Evolutionary conservation across 2,329 filamentous ascomycete species (phyloP), one percentile per base, ranked within the genome.

Genomic region (Microdochium nivale): DNA sequence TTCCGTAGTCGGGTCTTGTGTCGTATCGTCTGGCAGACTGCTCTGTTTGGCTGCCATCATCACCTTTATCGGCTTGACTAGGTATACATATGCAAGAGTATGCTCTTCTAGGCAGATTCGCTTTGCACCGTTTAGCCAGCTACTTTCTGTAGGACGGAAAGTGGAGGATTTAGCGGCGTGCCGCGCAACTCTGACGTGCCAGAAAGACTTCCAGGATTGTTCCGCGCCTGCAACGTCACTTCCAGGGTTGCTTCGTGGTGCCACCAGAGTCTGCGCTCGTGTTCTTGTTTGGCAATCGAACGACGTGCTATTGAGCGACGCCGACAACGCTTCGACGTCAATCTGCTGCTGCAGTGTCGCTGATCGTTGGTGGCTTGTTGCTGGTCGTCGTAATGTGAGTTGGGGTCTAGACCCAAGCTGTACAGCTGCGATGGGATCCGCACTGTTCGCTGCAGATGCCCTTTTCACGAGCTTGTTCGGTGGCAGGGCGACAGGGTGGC

Each of bases 391-490:
- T 53, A 91, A 76, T 23, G 79, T 82, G 55, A 87, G 72, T 60
- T 86, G 80, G 48, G 83, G 78, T 56, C 71, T 80, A 30, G 83
- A 75, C 55, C 76, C 72, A 53, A 73, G 74, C 53, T 74, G 71
- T 27, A 69, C 63, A 30, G 70, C 57, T 44, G 70, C 63, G 5
- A 74, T 69, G 48, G 72, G 64, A 55, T 70, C 69, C 50, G 72
- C 62, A 49, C 70, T 70, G 56, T 77, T 76, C 47, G 74, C 70
- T 21, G 85, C 81, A 2, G 83, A 77, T 35, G 80, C 76, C 54
- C 87, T 81, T 69, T 92, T 92, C 50, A 90, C 86, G 40, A 91
- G 74, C 70, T 89, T 90, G 67, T 91, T 91, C 19, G 83, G 84
- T 9, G 80, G 72, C 30, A 81, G 66, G 54, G 74, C 75, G 58